phyloP scores from a whole-genome alignment of 768 basidiomycete species.

The Kondoa subrosea region DNA sequence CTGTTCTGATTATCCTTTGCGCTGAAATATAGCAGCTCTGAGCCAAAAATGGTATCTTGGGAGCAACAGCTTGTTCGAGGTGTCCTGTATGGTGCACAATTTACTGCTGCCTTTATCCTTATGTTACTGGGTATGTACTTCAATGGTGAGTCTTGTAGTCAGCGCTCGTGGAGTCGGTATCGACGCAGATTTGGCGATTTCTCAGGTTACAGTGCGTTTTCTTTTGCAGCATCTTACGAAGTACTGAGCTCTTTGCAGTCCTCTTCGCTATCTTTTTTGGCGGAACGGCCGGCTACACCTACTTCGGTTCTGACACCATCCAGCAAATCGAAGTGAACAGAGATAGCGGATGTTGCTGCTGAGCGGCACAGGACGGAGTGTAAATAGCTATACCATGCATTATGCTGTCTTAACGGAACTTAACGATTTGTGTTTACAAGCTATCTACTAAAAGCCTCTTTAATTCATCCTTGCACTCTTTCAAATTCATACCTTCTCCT shows the following conservation, averaged over 20 bases:
- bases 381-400: neutral
- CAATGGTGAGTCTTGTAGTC: neutral
- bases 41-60: slow-evolving; percentile 16
- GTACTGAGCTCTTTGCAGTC: slow-evolving; percentile 11
- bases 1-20: slow-evolving; percentile 14
- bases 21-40: neutral
- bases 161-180: neutral
- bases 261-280: slow-evolving; percentile 30
- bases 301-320: slow-evolving; percentile 13
- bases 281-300: slow-evolving; percentile 8
- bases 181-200: too few species aligned
- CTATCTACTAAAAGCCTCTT: neutral
- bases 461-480: neutral
- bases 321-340: neutral
- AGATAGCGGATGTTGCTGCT: neutral
- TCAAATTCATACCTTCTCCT: neutral
- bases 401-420: neutral
- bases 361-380: neutral
- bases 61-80: slow-evolving; percentile 29
- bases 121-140: neutral
- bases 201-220: neutral
- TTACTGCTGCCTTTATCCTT: slow-evolving; percentile 30
- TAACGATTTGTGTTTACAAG: neutral
- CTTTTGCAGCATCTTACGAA: slow-evolving; percentile 11
- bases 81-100: slow-evolving; percentile 29